phyloP scores from a whole-genome alignment of 2,329 filamentous ascomycete species.

The Cryphonectria parasitica region DNA sequence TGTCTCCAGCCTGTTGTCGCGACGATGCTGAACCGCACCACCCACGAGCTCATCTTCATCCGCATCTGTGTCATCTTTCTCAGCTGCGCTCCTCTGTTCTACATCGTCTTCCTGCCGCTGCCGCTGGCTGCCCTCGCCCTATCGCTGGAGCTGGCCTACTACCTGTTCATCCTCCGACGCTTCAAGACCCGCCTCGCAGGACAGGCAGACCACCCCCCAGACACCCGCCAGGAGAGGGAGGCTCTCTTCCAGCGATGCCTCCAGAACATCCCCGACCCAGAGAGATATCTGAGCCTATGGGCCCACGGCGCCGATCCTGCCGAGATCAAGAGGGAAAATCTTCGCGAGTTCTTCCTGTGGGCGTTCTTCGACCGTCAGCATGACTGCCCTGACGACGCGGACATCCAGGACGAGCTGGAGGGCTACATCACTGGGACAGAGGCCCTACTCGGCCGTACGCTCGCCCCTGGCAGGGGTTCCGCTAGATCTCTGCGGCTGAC shows the following conservation, averaged over 20 bases:
- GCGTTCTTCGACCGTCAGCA: slow-evolving; percentile 59
- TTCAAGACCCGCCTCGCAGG: slow-evolving; percentile 45
- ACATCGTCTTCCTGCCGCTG: slow-evolving; percentile 20
- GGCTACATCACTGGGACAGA: slow-evolving; percentile 58
- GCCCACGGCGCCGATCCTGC: slow-evolving; percentile 62
- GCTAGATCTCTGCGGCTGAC: slow-evolving; percentile 66
- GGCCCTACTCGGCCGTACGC: slow-evolving; percentile 50
- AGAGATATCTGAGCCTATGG: slow-evolving; percentile 65
- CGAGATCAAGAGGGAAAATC: slow-evolving; percentile 68
- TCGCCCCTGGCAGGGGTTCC: slow-evolving; percentile 59
- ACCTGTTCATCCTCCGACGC: slow-evolving; percentile 47
- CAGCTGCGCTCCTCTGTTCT: slow-evolving; percentile 19
- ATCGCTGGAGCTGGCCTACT: slow-evolving; percentile 48
- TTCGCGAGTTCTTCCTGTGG: slow-evolving; percentile 70
- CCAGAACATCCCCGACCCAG: slow-evolving; percentile 56
- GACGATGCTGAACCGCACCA: slow-evolving; percentile 25
- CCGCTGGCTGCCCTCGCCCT: slow-evolving; percentile 38
- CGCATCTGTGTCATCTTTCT: slow-evolving; percentile 46
- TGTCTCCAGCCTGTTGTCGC: neutral
- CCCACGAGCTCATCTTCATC: slow-evolving; percentile 48
- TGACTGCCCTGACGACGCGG: slow-evolving; percentile 33
- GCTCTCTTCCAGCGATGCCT: slow-evolving; percentile 61
- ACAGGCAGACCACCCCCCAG: slow-evolving; percentile 46
- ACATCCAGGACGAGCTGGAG: slow-evolving; percentile 48
- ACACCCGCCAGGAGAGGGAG: slow-evolving; percentile 52